Evolutionary conservation across 2,329 filamentous ascomycete species (phyloP).

Genomic region (Blastomyces emzantsi): DNA sequence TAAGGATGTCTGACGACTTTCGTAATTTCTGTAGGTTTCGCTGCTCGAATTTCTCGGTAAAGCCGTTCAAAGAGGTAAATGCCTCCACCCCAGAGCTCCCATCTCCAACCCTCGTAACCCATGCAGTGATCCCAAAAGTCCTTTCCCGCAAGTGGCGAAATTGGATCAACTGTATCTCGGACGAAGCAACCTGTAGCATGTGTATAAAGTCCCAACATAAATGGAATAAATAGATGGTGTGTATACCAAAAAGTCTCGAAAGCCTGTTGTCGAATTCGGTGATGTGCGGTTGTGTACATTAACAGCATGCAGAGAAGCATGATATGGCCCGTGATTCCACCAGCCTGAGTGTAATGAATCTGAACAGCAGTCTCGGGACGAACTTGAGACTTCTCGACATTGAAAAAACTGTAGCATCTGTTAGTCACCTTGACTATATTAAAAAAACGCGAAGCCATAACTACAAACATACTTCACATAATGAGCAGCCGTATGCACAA

Average conservation of each 20-base stretch:
- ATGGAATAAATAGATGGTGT: slow-evolving; percentile 96
- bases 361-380: slow-evolving; percentile 71
- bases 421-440: slow-evolving; percentile 20
- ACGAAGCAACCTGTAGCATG: slow-evolving; percentile 97
- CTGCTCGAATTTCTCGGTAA: slow-evolving; percentile 79
- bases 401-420: slow-evolving; percentile 64
- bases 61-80: slow-evolving; percentile 82
- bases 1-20: slow-evolving; percentile 95
- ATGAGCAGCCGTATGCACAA: slow-evolving; percentile 67
- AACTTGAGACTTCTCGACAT: slow-evolving; percentile 78
- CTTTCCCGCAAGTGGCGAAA: slow-evolving; percentile 76
- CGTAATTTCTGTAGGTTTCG: slow-evolving; percentile 78
- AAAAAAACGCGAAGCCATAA: neutral
- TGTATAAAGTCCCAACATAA: slow-evolving; percentile 86
- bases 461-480: slow-evolving; percentile 72
- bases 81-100: slow-evolving; percentile 80
- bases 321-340: slow-evolving; percentile 89
- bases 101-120: slow-evolving; percentile 93
- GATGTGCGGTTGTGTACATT: slow-evolving; percentile 94
- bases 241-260: slow-evolving; percentile 99
- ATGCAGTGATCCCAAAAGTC: slow-evolving; percentile 87
- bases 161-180: slow-evolving; percentile 60
- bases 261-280: slow-evolving; percentile 88
- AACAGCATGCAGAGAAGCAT: slow-evolving; percentile 99
- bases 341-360: slow-evolving; percentile 83